These are phyloP conservation scores for Fusarium praegraminearum DNA, from an alignment of 2,329 filamentous ascomycete species.

Conservation along the genomic window DNA sequence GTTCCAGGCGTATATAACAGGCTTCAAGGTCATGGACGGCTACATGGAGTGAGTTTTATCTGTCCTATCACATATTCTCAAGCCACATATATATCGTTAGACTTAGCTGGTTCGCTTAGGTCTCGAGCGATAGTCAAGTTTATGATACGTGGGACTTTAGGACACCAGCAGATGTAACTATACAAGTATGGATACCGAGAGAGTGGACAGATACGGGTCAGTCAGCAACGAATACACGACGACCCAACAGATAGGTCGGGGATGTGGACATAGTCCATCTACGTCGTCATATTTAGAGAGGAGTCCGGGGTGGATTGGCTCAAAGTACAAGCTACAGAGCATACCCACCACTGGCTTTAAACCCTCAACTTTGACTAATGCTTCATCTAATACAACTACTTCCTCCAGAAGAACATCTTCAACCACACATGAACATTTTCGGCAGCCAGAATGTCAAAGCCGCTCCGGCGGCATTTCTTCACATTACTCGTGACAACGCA, in stretches of 20 bases:
- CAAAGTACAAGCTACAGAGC: too few relatives aligned
- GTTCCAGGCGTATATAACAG: background rate
- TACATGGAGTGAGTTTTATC: background rate
- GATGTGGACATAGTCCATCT: too few relatives aligned
- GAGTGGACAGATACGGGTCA: background rate
- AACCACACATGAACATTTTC: background rate
- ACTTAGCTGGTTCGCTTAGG: background rate
- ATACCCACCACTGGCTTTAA: too few relatives aligned
- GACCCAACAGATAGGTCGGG: too few relatives aligned
- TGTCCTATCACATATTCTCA: too few relatives aligned
- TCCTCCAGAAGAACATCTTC: background rate
- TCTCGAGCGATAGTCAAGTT: background rate
- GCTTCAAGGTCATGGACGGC: background rate
- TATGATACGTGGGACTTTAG: background rate
- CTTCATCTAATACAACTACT: background rate
- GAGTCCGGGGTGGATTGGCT: too few relatives aligned
- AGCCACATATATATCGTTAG: too few relatives aligned
- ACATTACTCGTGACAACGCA: background rate
- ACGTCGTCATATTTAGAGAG: too few relatives aligned
- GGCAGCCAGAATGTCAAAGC: background rate
- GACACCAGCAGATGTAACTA: background rate
- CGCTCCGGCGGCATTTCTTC: background rate
- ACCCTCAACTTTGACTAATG: background rate
- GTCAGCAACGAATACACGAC: background rate
- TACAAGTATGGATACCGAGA: background rate